phyloP scores from a whole-genome alignment of 2,329 filamentous ascomycete species.

The Neoarthrinium moseri region DNA sequence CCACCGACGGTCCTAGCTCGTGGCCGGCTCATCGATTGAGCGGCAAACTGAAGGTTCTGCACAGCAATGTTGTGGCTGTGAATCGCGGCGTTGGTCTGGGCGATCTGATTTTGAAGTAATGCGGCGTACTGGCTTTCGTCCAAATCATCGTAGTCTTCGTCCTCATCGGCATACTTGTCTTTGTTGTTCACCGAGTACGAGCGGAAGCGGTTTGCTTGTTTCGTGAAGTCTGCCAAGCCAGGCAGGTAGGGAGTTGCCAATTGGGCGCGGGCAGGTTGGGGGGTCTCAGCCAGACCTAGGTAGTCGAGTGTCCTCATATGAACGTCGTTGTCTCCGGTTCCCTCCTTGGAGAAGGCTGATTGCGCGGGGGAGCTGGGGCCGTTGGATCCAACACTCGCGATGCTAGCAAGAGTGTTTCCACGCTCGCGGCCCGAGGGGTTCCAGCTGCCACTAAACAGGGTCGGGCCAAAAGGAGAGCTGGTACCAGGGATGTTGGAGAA shows the following conservation, averaged over 20 bases:
- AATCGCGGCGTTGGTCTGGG: slow-evolving; percentile 68
- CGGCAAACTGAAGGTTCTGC: slow-evolving; percentile 68
- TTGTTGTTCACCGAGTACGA: slow-evolving; percentile 99
- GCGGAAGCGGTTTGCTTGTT: slow-evolving; percentile 81
- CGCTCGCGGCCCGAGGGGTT: slow-evolving; percentile 70
- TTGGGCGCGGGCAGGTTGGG: slow-evolving; percentile 74
- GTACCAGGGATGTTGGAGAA: slow-evolving; percentile 54
- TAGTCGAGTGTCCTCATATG: slow-evolving; percentile 91
- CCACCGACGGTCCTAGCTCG: slow-evolving; percentile 90
- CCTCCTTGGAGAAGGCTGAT: slow-evolving; percentile 83
- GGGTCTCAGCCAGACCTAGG: slow-evolving; percentile 89
- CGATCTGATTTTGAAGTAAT: slow-evolving; percentile 60
- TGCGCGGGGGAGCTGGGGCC: slow-evolving; percentile 84
- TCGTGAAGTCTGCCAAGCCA: slow-evolving; percentile 72
- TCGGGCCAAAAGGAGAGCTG: slow-evolving; percentile 77
- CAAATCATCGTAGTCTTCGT: slow-evolving; percentile 69
- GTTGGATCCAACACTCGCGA: slow-evolving; percentile 87
- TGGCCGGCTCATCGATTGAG: slow-evolving; percentile 76
- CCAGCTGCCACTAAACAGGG: slow-evolving; percentile 83
- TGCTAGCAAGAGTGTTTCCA: slow-evolving; percentile 78
- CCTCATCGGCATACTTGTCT: slow-evolving; percentile 91
- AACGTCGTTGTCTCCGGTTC: slow-evolving; percentile 81
- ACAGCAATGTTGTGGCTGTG: slow-evolving; percentile 92
- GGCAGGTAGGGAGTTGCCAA: slow-evolving; percentile 74
- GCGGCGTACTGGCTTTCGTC: slow-evolving; percentile 59